A percentile compares a stretch with the other conserved stretches of the same genome.
Evolutionary conservation across 345 rosid genomes (phyloP).

Genomic region (Odontarrhena argentea): DNA sequence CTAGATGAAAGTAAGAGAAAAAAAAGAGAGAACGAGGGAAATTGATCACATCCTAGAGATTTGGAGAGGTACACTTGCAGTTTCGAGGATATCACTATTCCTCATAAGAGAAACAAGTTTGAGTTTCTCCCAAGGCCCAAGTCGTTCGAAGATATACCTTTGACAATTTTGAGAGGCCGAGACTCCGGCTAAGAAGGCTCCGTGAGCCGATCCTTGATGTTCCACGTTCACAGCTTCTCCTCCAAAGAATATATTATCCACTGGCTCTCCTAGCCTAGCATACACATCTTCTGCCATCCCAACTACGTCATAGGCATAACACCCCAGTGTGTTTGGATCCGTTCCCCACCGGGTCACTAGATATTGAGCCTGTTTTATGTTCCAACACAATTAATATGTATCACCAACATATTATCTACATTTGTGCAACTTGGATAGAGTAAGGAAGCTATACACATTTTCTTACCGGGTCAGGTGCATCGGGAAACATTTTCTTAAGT

Average conservation of each 20-base stretch:
- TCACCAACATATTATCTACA: too few species aligned
- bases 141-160: conserved; percentile 49
- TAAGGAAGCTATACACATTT: too few species aligned
- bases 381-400: too few species aligned
- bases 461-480: conserved; percentile 75
- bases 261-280: conserved; percentile 62
- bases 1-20: not conserved
- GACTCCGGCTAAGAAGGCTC: conserved; percentile 79
- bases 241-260: conserved; percentile 78
- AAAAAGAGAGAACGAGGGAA: not conserved
- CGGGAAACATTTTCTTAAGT: conserved; percentile 85
- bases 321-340: conserved; percentile 77
- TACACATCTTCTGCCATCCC: conserved; percentile 73
- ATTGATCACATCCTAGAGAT: conserved; percentile 78
- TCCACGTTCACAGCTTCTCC: conserved; percentile 89
- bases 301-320: conserved; percentile 76
- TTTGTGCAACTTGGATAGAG: too few species aligned
- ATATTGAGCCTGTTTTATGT: conserved; percentile 56
- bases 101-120: conserved; percentile 48
- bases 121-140: conserved; percentile 56
- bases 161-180: conserved; percentile 71
- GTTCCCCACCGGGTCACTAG: conserved; percentile 82
- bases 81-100: conserved; percentile 46
- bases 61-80: conserved; percentile 64
- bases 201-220: conserved; percentile 85